Evolutionary conservation across 2,329 filamentous ascomycete species (phyloP).

Genomic region (Cercospora nicotianae): DNA sequence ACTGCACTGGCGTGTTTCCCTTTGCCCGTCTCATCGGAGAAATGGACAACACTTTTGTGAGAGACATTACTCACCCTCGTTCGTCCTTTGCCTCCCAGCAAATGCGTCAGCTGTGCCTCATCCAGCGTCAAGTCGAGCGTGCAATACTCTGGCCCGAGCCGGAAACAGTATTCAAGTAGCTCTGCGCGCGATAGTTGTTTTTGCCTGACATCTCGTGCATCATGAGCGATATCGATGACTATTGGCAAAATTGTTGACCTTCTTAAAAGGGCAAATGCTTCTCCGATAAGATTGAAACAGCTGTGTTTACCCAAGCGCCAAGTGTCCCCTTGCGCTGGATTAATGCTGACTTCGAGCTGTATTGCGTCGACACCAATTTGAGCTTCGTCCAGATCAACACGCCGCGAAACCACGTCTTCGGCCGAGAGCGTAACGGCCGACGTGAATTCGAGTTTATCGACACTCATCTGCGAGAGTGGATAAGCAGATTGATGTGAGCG

Average conservation of each 20-base stretch:
- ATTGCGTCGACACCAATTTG: slow-evolving; percentile 69
- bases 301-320: slow-evolving; percentile 29
- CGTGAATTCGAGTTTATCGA: slow-evolving; percentile 63
- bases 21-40: background rate
- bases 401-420: slow-evolving; percentile 55
- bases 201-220: slow-evolving; percentile 8
- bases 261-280: slow-evolving; percentile 60
- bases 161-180: slow-evolving; percentile 60
- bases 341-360: slow-evolving; percentile 51
- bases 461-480: slow-evolving; percentile 61
- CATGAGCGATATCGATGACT: slow-evolving; percentile 42
- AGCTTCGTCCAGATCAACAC: slow-evolving; percentile 62
- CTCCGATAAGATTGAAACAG: slow-evolving; percentile 48
- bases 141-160: slow-evolving; percentile 61
- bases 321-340: slow-evolving; percentile 18
- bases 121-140: slow-evolving; percentile 62
- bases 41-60: background rate
- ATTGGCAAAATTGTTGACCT: slow-evolving; percentile 59
- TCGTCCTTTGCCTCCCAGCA: slow-evolving; percentile 54
- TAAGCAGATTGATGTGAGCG: slow-evolving; percentile 64
- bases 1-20: background rate
- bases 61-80: slow-evolving; percentile 45
- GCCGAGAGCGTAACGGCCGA: slow-evolving; percentile 65
- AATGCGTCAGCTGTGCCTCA: slow-evolving; percentile 51
- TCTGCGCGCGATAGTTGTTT: slow-evolving; percentile 30